phyloP scores from a whole-genome alignment of 805 yeast genomes.

The Candida silvicultrix region DNA sequence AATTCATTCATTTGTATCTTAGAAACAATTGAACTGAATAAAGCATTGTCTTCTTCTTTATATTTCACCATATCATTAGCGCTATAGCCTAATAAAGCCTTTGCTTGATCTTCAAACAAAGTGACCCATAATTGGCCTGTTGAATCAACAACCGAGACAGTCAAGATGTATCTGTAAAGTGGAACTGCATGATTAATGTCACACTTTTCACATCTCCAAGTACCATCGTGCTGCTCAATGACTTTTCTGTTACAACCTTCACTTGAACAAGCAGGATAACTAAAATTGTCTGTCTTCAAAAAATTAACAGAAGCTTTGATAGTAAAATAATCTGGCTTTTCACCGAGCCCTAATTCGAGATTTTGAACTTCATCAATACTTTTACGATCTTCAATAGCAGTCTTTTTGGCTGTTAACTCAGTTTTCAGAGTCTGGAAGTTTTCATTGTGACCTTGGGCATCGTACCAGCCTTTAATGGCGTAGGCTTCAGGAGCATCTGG shows the following conservation, averaged over 20 bases:
- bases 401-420: conserved; percentile 37
- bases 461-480: conserved; percentile 91
- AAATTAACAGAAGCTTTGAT: conserved; percentile 70
- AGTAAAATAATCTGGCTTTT: conserved; percentile 72
- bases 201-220: conserved; percentile 95
- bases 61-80: conserved; percentile 52
- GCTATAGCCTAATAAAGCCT: conserved; percentile 52
- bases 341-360: conserved; percentile 66
- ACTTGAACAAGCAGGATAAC: conserved; percentile 83
- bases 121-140: conserved; percentile 85
- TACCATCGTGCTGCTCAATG: conserved; percentile 60
- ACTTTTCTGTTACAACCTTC: conserved; percentile 83
- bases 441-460: conserved; percentile 62
- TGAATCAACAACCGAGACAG: conserved; percentile 70
- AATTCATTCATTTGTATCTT: conserved; percentile 60
- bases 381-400: conserved; percentile 50
- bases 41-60: conserved; percentile 39
- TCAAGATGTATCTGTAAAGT: conserved; percentile 70
- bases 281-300: conserved; percentile 67
- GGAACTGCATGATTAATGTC: conserved; percentile 65
- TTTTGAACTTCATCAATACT: conserved; percentile 59
- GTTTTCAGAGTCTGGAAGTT: conserved; percentile 55
- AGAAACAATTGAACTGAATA: conserved; percentile 38
- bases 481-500: conserved; percentile 91
- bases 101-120: conserved; percentile 81